These are phyloP conservation scores for Gracilariopsis chorda DNA, from an alignment of 23 red algal genomes.

Conservation along the genomic window DNA sequence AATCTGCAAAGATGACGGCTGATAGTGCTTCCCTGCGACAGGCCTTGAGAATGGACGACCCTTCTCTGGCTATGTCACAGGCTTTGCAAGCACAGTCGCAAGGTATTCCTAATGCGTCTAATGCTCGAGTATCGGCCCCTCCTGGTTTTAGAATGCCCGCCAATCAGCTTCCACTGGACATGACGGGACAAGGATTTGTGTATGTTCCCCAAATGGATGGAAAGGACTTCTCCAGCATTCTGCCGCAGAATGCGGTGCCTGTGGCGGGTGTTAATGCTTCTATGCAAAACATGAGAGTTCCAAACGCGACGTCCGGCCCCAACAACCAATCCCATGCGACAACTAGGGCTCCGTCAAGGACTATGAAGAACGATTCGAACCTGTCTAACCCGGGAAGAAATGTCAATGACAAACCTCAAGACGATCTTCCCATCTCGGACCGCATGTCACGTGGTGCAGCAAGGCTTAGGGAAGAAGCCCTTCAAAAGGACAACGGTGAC, in stretches of 20 bases:
- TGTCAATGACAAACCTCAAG: neutral
- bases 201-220: conserved; percentile 6
- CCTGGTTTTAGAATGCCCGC: neutral
- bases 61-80: neutral
- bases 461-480: neutral
- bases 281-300: neutral
- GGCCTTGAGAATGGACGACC: conserved; percentile 8
- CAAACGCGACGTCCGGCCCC: neutral
- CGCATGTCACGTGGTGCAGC: neutral
- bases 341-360: neutral
- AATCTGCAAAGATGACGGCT: neutral
- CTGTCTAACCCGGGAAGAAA: neutral
- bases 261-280: neutral
- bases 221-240: neutral
- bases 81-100: neutral
- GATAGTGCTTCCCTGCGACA: neutral
- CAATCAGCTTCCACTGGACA: neutral
- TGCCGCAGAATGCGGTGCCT: neutral
- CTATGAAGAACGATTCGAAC: neutral
- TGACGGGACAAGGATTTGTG: neutral
- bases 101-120: conserved; percentile 6
- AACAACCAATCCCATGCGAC: neutral
- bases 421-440: neutral
- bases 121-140: neutral
- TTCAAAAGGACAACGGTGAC: neutral